phyloP scores from a whole-genome alignment of 2,329 filamentous ascomycete genomes.

The Hortaea werneckii region DNA sequence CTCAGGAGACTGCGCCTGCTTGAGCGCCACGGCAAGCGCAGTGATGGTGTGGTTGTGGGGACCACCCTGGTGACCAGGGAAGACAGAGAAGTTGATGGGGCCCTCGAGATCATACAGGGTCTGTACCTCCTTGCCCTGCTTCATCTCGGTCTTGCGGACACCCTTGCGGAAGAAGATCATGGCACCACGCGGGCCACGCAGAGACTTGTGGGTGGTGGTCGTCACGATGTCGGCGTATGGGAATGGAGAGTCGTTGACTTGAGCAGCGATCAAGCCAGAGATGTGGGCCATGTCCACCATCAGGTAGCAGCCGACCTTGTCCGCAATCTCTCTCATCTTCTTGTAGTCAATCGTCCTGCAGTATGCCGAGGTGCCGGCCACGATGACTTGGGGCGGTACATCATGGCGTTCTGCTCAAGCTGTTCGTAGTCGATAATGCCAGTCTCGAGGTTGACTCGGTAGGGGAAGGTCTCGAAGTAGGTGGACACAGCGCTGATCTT shows the following conservation, averaged over 20 bases:
- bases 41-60: conserved; percentile 99
- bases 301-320: conserved; percentile 87
- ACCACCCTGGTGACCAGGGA: conserved; percentile 96
- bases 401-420: conserved; percentile 76
- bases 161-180: conserved; percentile 99
- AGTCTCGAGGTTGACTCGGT: conserved; percentile 79
- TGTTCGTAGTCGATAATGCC: conserved; percentile 96
- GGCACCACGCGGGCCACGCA: conserved; percentile 90
- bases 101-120: conserved; percentile 86
- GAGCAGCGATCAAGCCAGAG: conserved; percentile 85
- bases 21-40: conserved; percentile 83
- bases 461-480: conserved; percentile 98
- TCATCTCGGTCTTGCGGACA: conserved; percentile 77
- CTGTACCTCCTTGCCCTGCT: conserved; percentile 67
- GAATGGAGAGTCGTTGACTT: conserved; percentile 90
- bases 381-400: conserved; percentile 95
- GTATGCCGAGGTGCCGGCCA: conserved; percentile 96
- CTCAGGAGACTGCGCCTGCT: conserved; percentile 82
- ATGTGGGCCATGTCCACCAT: conserved; percentile 99
- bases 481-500: conserved; percentile 91
- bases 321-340: conserved; percentile 91
- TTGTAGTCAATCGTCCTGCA: conserved; percentile 95
- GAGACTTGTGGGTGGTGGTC: conserved; percentile 97
- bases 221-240: conserved; percentile 89
- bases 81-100: conserved; percentile 97